A percentile compares a stretch with the other conserved stretches of the same genome.
phyloP scores from a whole-genome alignment of 805 yeast species.

The Kurtzmaniella cleridarum region DNA sequence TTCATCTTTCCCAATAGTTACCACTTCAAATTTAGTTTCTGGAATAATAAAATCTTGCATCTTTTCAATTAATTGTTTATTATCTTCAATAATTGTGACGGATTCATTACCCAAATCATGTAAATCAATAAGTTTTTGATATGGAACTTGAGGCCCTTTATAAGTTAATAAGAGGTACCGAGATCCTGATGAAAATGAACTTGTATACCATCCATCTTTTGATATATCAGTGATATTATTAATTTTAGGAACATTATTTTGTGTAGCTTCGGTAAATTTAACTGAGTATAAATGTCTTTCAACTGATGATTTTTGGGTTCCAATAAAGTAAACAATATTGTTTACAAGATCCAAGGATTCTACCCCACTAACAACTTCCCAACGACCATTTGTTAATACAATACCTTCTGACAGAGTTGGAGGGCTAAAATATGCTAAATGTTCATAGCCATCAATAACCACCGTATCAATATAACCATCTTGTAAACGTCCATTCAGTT shows the following conservation, averaged over 20 bases:
- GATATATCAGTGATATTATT: conserved; percentile 24
- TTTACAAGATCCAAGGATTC: conserved; percentile 49
- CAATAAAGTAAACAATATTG: conserved; percentile 52
- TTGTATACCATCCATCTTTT: conserved; percentile 60
- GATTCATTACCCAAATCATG: conserved; percentile 15
- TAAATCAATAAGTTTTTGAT: conserved; percentile 60
- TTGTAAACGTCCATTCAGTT: conserved; percentile 27
- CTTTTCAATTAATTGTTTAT: conserved; percentile 34
- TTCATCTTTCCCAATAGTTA: conserved; percentile 48
- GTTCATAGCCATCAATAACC: conserved; percentile 56
- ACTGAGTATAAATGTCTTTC: conserved; percentile 83
- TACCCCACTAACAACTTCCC: conserved; percentile 82
- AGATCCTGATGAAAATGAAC: conserved; percentile 75
- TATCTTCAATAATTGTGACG: conserved; percentile 43
- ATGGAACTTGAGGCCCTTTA: conserved; percentile 75
- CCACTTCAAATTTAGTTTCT: conserved; percentile 42
- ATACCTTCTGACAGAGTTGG: conserved; percentile 43
- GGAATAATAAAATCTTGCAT: conserved; percentile 55
- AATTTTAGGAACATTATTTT: conserved; percentile 41
- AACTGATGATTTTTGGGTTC: conserved; percentile 71
- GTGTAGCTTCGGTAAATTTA: conserved; percentile 35
- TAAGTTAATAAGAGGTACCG: conserved; percentile 67
- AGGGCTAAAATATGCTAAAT: conserved; percentile 81
- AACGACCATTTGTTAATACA: conserved; percentile 61
- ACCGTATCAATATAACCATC: conserved; percentile 79